A percentile compares a stretch with the other conserved stretches of the same genome.
phyloP scores from a whole-genome alignment of 352 stramenopile species.

The Discostella stelligera region DNA sequence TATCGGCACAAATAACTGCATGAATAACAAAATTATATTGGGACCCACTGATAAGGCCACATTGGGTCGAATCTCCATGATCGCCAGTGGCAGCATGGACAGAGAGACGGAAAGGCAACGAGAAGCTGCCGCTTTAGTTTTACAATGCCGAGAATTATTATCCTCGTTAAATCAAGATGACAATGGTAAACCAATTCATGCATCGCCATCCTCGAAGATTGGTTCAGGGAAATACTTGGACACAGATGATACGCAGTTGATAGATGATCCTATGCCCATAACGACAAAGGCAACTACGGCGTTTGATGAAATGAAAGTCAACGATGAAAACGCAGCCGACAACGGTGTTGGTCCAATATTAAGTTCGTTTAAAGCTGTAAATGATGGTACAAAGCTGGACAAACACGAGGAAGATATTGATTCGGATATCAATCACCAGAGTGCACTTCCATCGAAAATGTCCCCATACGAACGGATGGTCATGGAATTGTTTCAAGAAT shows the following conservation, averaged over 20 bases:
- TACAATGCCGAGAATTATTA: conserved; percentile 51
- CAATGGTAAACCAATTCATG: not conserved
- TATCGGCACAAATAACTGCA: not conserved
- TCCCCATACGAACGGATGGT: conserved; percentile 44
- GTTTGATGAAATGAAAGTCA: not conserved
- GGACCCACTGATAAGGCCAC: conserved; percentile 33
- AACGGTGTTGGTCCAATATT: not conserved
- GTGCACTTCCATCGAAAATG: not conserved
- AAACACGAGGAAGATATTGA: not conserved
- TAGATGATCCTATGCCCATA: not conserved
- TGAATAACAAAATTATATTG: not conserved
- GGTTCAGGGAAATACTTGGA: not conserved
- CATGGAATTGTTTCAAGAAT: conserved; percentile 25
- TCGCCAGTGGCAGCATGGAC: not conserved
- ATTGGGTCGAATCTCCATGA: conserved; percentile 11
- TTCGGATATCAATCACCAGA: not conserved
- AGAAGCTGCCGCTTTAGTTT: conserved; percentile 51
- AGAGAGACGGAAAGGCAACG: conserved; percentile 18
- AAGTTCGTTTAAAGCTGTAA: not conserved
- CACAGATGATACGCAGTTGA: not conserved
- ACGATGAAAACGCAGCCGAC: not conserved
- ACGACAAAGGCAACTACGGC: not conserved
- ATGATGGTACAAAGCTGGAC: not conserved
- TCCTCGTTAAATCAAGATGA: not conserved
- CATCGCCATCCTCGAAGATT: not conserved